Evolutionary conservation across 2,329 filamentous ascomycete genomes (phyloP).

Genomic region (Penicillium concentricum): DNA sequence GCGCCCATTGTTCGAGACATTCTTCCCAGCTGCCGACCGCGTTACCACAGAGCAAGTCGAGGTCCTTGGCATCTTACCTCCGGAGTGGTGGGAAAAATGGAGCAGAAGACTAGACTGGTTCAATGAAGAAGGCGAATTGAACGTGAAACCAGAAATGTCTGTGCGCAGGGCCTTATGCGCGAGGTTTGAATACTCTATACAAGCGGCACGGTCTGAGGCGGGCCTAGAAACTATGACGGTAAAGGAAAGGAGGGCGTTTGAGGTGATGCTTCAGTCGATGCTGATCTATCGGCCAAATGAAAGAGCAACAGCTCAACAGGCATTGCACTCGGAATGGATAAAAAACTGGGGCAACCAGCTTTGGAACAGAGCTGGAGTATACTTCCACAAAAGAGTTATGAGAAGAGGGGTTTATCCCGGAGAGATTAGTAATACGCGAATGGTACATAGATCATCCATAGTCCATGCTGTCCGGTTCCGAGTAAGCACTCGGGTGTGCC

Average conservation of each 20-base stretch:
- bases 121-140: constrained; percentile 21
- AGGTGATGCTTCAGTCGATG: constrained; percentile 26
- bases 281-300: constrained; percentile 20
- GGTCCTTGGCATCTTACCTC: constrained; percentile 26
- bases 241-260: constrained; percentile 22
- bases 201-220: constrained; percentile 25
- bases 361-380: constrained; percentile 10
- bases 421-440: background rate
- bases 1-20: constrained; percentile 27
- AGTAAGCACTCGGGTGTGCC: background rate
- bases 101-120: constrained; percentile 7
- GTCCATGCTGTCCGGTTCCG: too few species aligned
- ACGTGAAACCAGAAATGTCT: background rate
- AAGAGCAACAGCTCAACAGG: constrained; percentile 21
- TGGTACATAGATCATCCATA: background rate
- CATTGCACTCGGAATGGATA: constrained; percentile 28
- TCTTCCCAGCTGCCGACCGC: constrained; percentile 23
- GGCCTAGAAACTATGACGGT: constrained; percentile 16
- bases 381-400: background rate
- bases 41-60: constrained; percentile 31
- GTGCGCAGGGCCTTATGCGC: constrained; percentile 12
- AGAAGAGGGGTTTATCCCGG: background rate
- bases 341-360: constrained; percentile 19
- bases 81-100: constrained; percentile 29
- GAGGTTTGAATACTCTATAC: constrained; percentile 23